Conservation (phyloP, 805 yeast species). For the Candida glaebosa region DNA sequence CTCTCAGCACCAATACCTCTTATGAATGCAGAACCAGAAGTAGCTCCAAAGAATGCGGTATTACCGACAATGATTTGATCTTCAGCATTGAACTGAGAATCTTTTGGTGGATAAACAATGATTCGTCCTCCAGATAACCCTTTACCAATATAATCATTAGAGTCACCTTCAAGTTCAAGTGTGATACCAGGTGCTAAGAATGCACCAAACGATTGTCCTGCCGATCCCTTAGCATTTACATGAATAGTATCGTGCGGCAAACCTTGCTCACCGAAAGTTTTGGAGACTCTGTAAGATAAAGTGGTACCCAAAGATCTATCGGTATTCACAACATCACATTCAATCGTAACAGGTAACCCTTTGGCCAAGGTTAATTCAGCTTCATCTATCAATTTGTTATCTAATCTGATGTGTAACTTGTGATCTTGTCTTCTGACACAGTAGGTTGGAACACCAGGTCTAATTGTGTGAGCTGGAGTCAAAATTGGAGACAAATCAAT, state of each 20-base stretch:
- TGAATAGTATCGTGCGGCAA: constrained; percentile 95
- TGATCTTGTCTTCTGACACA: constrained; percentile 93
- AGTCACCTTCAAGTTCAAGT: constrained; percentile 92
- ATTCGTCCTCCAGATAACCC: constrained; percentile 95
- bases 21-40: constrained; percentile 89
- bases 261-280: constrained; percentile 88
- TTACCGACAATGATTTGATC: constrained; percentile 96
- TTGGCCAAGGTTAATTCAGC: constrained; percentile 91
- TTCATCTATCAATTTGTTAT: constrained; percentile 94
- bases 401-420: constrained; percentile 86
- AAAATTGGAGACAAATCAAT: constrained; percentile 89
- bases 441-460: constrained; percentile 96
- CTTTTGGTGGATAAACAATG: constrained; percentile 87
- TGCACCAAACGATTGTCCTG: constrained; percentile 99
- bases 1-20: constrained; percentile 98
- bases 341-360: constrained; percentile 94
- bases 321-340: constrained; percentile 89
- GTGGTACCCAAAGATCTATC: constrained; percentile 97
- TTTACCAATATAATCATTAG: constrained; percentile 97
- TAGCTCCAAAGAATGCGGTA: constrained; percentile 97
- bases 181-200: constrained; percentile 95
- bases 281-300: constrained; percentile 88
- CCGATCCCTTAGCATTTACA: constrained; percentile 86
- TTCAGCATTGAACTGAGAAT: constrained; percentile 82
- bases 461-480: constrained; percentile 93